Evolutionary conservation across 148 eudicot genomes (phyloP), one percentile per base, ranked within the genome.

Genomic region (Chenopodium berlandieri): DNA sequence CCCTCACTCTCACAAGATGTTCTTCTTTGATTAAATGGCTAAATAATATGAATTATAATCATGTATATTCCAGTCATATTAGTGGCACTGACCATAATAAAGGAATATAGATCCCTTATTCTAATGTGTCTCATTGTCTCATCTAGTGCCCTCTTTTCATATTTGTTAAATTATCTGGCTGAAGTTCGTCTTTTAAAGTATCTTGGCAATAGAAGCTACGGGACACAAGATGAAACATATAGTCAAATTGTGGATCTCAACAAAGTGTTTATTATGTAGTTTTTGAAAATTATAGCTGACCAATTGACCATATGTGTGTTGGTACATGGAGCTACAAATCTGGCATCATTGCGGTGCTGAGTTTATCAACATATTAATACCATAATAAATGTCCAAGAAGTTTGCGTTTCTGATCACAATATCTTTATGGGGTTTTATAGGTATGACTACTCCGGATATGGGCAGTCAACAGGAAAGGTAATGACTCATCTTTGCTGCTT

Each of bases 361-460:
- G 47, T 52, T 50, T 69, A 32, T 56, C 47, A 25, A 22, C 30
- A 30, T 44, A 22, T 30, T 12, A 56, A 25, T 8, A 25, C 9
- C n/a, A 12, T 44, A 19, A 10, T 52, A 25, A 20, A 25, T 50
- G 0, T 48, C 13, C 70, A 56, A 75, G 74, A 48, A 50, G 44
- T 75, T 22, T 50, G 58, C 75, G 14, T 56, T 73, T 74, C 34
- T 69, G 50, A 58, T 79, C 60, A 17, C n/a, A 56, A 65, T 71
- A 31, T 52, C 64, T 46, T 78, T 73, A 22, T 71, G 63, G 27
- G 4, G 66, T 25, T 60, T 85, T 87, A 16, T 82, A 95, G 99
- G 89, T 95, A 95, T 88, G 99, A 95, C 80, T 95, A 95, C 87
- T 93, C 99, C 71, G 99, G 99, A 80, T 95, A 95, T 82, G 99